Percentiles rank a stretch among this genome's conserved stretches.
Evolutionary conservation across 164 flowering plant genomes (phyloP).

Genomic region (Piper betle): DNA sequence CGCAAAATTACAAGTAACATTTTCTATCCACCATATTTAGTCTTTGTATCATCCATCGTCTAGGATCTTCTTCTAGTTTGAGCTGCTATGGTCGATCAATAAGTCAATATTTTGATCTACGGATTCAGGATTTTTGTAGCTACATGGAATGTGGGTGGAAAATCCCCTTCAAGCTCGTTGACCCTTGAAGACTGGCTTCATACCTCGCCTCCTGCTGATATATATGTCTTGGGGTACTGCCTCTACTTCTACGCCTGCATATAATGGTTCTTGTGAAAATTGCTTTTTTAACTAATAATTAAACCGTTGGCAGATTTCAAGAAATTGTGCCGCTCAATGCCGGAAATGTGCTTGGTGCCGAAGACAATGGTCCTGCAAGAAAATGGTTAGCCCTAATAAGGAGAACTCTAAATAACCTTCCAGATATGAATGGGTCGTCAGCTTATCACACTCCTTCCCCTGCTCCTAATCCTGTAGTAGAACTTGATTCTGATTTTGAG

Average conservation of each 20-base stretch:
- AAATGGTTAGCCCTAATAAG: constrained; percentile 82
- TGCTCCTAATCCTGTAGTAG: constrained; percentile 67
- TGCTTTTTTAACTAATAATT: constrained; percentile 1
- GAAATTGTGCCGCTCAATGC: constrained; percentile 97
- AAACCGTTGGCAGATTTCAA: constrained; percentile 56
- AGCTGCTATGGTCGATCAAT: not conserved
- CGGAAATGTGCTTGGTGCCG: constrained; percentile 92
- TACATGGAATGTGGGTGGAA: constrained; percentile 99
- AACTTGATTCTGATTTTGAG: constrained; percentile 82
- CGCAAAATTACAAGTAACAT: constrained; percentile 57
- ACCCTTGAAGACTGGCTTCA: constrained; percentile 96
- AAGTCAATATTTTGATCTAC: not conserved
- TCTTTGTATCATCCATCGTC: no score
- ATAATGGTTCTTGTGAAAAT: no score
- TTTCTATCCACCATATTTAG: not conserved
- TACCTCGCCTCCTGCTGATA: constrained; percentile 91
- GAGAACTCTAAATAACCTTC: constrained; percentile 67
- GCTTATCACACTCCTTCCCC: constrained; percentile 71
- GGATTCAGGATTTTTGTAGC: constrained; percentile 70
- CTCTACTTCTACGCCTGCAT: not conserved
- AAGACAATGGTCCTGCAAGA: constrained; percentile 78
- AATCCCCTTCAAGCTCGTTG: constrained; percentile 76
- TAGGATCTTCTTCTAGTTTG: not conserved
- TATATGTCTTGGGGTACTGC: constrained; percentile 91
- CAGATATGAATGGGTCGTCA: constrained; percentile 41